A percentile compares a stretch with the other conserved stretches of the same genome.
Conservation (phyloP, 148 eudicot species). For the Spergularia bocconei region DNA sequence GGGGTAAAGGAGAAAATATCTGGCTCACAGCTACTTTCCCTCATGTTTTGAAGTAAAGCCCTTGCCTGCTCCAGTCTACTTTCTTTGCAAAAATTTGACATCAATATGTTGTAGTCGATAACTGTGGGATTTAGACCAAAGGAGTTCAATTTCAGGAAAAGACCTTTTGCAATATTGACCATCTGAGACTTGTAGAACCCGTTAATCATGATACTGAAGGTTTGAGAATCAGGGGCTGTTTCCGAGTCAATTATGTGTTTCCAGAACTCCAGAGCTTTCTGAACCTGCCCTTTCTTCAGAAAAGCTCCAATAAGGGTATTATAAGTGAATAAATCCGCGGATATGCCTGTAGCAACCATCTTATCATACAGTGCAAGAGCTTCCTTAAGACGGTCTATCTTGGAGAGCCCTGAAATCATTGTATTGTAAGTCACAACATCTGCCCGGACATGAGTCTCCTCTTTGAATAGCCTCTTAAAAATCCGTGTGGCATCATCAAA, state of each 20-base stretch:
- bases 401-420: conserved; percentile 57
- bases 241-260: conserved; percentile 37
- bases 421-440: conserved; percentile 39
- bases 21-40: conserved; percentile 42
- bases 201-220: conserved; percentile 48
- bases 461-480: conserved; percentile 35
- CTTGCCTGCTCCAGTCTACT: conserved; percentile 63
- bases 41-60: conserved; percentile 54
- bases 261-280: conserved; percentile 55
- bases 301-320: conserved; percentile 51
- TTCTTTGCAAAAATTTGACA: conserved; percentile 57
- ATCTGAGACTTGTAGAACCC: conserved; percentile 67
- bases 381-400: conserved; percentile 45
- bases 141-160: conserved; percentile 47
- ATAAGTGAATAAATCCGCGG: conserved; percentile 36
- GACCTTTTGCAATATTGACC: conserved; percentile 71
- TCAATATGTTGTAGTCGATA: conserved; percentile 50
- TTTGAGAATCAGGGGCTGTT: conserved; percentile 39
- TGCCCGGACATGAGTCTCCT: conserved; percentile 37
- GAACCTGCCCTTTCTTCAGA: conserved; percentile 40
- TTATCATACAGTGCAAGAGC: conserved; percentile 40
- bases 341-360: conserved; percentile 37
- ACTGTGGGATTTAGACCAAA: conserved; percentile 41
- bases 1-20: conserved; percentile 48
- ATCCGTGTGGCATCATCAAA: conserved; percentile 44